phyloP scores from a whole-genome alignment of 2,329 filamentous ascomycete species.

The Paraphaeosphaeria minitans region DNA sequence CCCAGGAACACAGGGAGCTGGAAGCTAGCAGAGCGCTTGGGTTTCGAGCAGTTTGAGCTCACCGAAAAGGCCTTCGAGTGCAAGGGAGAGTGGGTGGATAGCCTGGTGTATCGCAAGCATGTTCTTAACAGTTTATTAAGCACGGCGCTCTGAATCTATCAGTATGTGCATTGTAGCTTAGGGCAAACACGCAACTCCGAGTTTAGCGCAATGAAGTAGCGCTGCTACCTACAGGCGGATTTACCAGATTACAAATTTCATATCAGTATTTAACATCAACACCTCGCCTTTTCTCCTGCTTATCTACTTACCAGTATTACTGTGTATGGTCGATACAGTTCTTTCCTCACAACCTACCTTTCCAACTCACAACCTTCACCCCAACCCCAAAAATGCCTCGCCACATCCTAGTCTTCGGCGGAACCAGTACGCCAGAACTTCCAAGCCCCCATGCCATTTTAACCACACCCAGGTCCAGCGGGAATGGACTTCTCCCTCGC shows the following conservation, averaged over 20 bases:
- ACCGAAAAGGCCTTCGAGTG: conserved; percentile 33
- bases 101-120: conserved; percentile 31
- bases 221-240: too few relatives aligned
- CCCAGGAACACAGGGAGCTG: conserved; percentile 37
- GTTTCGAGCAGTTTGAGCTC: conserved; percentile 32
- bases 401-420: conserved; percentile 21
- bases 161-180: too few relatives aligned
- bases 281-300: too few relatives aligned
- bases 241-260: too few relatives aligned
- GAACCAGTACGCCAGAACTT: conserved; percentile 6
- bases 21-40: conserved; percentile 39
- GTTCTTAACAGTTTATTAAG: not conserved
- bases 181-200: too few relatives aligned
- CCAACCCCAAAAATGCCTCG: conserved; percentile 5
- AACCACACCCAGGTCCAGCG: not conserved
- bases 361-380: not conserved
- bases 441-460: not conserved
- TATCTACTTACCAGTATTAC: too few relatives aligned
- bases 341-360: not conserved
- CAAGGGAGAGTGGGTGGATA: conserved; percentile 43
- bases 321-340: not conserved
- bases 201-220: too few relatives aligned
- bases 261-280: too few relatives aligned
- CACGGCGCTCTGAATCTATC: too few relatives aligned
- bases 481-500: conserved; percentile 17